These are phyloP conservation scores for Serendipita vermifera DNA, from an alignment of 768 basidiomycete genomes.

Conservation along the genomic window DNA sequence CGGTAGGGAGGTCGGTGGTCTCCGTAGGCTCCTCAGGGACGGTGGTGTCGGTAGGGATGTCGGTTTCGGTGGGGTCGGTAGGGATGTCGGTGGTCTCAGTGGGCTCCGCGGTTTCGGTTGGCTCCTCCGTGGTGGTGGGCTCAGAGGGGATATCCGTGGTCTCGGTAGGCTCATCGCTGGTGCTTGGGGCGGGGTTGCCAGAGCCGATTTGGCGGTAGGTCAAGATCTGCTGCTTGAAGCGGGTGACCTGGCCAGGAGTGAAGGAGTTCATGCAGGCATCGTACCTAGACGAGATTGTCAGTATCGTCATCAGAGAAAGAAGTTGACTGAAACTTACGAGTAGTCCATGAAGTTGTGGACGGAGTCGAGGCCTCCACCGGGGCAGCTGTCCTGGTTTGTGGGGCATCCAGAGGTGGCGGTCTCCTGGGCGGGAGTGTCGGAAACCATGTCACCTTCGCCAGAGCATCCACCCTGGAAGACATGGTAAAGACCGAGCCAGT, in stretches of 20 bases:
- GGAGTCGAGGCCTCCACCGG: slow-evolving; percentile 17
- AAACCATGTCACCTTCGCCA: slow-evolving; percentile 17
- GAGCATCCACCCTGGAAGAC: slow-evolving; percentile 28
- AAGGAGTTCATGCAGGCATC: slow-evolving; percentile 16
- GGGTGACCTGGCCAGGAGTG: slow-evolving; percentile 22
- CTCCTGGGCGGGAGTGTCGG: slow-evolving; percentile 18
- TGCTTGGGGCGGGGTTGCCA: background rate
- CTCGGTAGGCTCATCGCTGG: background rate
- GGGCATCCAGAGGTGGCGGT: slow-evolving; percentile 26
- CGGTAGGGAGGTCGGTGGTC: background rate
- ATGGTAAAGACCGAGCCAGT: slow-evolving; percentile 49
- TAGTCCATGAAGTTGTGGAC: slow-evolving; percentile 16
- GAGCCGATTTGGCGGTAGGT: slow-evolving; percentile 12
- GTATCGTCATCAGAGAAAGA: background rate
- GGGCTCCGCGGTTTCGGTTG: slow-evolving; percentile 4
- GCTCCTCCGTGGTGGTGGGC: background rate
- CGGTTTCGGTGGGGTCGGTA: no score
- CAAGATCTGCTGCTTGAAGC: slow-evolving; percentile 16
- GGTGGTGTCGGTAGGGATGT: no score
- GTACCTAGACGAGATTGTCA: slow-evolving; percentile 12
- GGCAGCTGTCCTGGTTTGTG: slow-evolving; percentile 24
- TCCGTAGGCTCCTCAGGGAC: background rate
- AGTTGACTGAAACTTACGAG: background rate
- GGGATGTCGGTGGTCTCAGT: background rate
- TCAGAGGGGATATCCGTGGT: no score